phyloP scores from a whole-genome alignment of 768 basidiomycete genomes.

The Fistulinella prunicolor region DNA sequence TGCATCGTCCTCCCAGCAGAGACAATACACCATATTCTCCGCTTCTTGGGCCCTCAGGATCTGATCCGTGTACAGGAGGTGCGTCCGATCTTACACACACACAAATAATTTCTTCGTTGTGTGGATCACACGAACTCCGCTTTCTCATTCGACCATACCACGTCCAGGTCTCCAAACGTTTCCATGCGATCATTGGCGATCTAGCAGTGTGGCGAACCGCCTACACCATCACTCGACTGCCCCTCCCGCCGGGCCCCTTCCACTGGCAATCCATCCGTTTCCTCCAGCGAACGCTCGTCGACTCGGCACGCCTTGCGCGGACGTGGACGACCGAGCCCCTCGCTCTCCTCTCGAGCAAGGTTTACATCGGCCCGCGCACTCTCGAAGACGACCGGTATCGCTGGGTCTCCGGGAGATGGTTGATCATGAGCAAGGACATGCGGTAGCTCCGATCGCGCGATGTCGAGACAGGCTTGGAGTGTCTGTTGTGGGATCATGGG shows the following conservation, averaged over 20 bases:
- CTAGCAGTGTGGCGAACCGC: constrained; percentile 11
- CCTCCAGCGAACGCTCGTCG: constrained; percentile 18
- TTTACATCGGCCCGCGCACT: constrained; percentile 6
- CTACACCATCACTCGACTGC: constrained; percentile 10
- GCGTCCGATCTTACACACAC: neutral
- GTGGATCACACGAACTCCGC: too few species aligned
- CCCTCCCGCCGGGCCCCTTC: constrained; percentile 20
- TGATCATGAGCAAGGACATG: constrained; percentile 17
- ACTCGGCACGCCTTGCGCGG: constrained; percentile 12
- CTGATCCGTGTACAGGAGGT: constrained; percentile 16
- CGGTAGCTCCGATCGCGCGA: constrained; percentile 8
- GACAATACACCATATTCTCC: constrained; percentile 14
- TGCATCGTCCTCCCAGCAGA: constrained; percentile 13
- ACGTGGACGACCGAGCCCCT: constrained; percentile 15
- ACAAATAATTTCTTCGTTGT: too few species aligned
- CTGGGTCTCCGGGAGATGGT: constrained; percentile 20
- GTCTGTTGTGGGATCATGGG: constrained; percentile 15
- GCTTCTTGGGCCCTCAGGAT: constrained; percentile 5
- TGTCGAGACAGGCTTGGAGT: constrained; percentile 13
- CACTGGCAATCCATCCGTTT: constrained; percentile 18
- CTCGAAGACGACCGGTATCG: constrained; percentile 6
- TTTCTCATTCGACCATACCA: neutral
- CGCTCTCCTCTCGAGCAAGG: constrained; percentile 3
- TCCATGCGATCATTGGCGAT: constrained; percentile 11
- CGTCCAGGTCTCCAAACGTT: constrained; percentile 15